Evolutionary conservation across 2,329 filamentous ascomycete genomes (phyloP), one percentile per base, ranked within the genome.

Genomic region (Emericellopsis atlantica): DNA sequence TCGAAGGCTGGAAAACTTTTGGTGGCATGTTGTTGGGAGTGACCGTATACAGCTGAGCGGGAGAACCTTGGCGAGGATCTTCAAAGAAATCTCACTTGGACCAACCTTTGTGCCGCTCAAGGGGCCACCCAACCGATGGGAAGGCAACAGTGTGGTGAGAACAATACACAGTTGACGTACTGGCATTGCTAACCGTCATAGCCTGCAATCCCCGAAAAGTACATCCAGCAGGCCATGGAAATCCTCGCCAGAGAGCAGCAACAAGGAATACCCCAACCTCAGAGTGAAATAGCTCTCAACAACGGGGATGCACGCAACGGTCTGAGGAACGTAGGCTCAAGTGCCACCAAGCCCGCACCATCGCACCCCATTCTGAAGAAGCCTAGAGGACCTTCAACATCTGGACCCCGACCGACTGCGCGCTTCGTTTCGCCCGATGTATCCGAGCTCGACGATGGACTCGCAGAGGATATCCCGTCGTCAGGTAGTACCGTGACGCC

Each of bases 1-100:
- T 23, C 70, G 70, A 44, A 72, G 76, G 15, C 58, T 79, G 16
- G 76, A 80, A 51, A 75, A 79, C 49, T 78, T 79, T 48, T 81
- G 76, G 76, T 79, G 74, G 70, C 75, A 79, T 50, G 72, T 80
- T 41, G 74, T 74, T 67, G 74, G 75, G 29, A 79, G 76, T 48
- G 61, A 76, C 46, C 62, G 69, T 23, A 65, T 69, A 29, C 53
- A 65, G 40, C 60, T 79, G 37, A 69, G 71, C 37, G 76, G 72
- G 32, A 61, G 59, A 29, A 64, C 66, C 11, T 60, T 80, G 36
- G 74, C 76, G 43, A 66, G 57, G 45, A 57, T 79, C 5, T 80
- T 74, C 48, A 62, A 71, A 49, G 62, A 75, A 26, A 76, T 80
- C 36, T 77, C 76, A 0, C 62, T 66, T 36, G 75, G 74, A 8